Evolutionary conservation across 768 basidiomycete genomes (phyloP), one percentile per base, ranked within the genome.

Genomic region (Leccinum variicolor): DNA sequence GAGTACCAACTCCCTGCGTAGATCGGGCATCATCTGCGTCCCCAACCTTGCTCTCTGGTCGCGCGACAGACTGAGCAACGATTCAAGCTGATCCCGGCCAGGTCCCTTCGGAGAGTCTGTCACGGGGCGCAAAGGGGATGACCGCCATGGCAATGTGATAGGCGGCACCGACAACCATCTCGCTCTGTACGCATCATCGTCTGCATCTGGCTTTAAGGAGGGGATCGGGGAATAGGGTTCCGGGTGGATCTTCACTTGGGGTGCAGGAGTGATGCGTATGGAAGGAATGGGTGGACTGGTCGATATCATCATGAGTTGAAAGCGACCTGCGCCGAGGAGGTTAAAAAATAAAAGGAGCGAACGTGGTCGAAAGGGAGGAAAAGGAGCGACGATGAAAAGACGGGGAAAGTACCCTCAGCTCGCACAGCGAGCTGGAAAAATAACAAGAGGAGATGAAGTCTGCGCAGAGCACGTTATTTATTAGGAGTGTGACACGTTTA

Each of bases 1-100:
- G 56, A 87, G 72, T 11, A 86, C 85, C 51, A 89, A 83, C 73
- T 91, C 86, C 73, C 84, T 89, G 62, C 87, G 84, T 52, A 92
- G 79, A 73, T 89, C 82, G 21, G 75, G 75, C 26, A 72, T 71
- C 69, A 74, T 80, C 71, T 80, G 86, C 47, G 69, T 69, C 41
- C 76, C 77, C 13, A 78, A 56, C 25, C 69, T 66, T 17, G 76
- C 70, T 65, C 81, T 83, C 63, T 82, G 77, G 61, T 86, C 84
- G 67, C 79, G 81, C 43, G 85, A 81, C 31, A 83, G 77, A 58
- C 78, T 80, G 58, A 92, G 78, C 62, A 90, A 72, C 43, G 77
- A 79, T 62, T 86, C 81, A 67, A 92, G 89, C 26, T 82, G 78
- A 52, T 84, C 81, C 31, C 75, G 76, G 58, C 86, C 79, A 50